Conservation (phyloP, 2,329 filamentous ascomycete genomes). For the Dothideomycetes sp. region DNA sequence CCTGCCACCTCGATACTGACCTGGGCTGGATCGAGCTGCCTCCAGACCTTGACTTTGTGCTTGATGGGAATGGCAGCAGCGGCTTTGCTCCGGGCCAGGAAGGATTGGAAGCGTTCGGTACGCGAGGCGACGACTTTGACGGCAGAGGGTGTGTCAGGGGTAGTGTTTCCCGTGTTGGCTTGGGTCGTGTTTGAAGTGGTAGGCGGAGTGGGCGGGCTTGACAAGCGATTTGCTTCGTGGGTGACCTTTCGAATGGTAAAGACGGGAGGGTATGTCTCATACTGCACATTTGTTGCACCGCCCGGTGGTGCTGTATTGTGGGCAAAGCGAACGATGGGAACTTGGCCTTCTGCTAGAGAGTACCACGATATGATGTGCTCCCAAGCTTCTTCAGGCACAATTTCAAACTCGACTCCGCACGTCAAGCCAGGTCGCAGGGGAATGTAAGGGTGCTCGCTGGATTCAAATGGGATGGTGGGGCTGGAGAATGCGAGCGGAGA, state of each 20-base stretch:
- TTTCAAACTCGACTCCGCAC: constrained; percentile 59
- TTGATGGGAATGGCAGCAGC: constrained; percentile 54
- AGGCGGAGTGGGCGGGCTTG: constrained; percentile 9
- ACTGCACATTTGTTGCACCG: constrained; percentile 55
- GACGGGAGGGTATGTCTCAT: constrained; percentile 74
- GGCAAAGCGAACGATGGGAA: constrained; percentile 62
- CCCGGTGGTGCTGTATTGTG: constrained; percentile 61
- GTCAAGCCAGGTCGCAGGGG: constrained; percentile 58
- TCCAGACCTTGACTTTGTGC: constrained; percentile 70
- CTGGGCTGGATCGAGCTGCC: constrained; percentile 37
- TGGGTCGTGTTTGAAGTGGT: constrained; percentile 6
- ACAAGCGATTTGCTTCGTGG: constrained; percentile 37
- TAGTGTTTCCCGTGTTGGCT: constrained; percentile 5
- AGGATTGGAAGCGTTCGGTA: constrained; percentile 58
- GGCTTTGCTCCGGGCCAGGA: constrained; percentile 63
- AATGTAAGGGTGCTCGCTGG: constrained; percentile 42
- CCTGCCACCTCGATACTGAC: constrained; percentile 16
- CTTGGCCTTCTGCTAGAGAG: constrained; percentile 57
- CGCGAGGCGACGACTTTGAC: constrained; percentile 60
- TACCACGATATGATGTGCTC: constrained; percentile 73
- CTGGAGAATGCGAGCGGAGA: constrained; percentile 17
- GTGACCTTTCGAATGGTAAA: constrained; percentile 76
- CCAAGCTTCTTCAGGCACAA: constrained; percentile 74
- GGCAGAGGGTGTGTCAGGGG: constrained; percentile 28
- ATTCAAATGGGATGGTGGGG: constrained; percentile 14